Conservation (phyloP, 2,329 filamentous ascomycete genomes). For the Raffaelea albimanens region DNA sequence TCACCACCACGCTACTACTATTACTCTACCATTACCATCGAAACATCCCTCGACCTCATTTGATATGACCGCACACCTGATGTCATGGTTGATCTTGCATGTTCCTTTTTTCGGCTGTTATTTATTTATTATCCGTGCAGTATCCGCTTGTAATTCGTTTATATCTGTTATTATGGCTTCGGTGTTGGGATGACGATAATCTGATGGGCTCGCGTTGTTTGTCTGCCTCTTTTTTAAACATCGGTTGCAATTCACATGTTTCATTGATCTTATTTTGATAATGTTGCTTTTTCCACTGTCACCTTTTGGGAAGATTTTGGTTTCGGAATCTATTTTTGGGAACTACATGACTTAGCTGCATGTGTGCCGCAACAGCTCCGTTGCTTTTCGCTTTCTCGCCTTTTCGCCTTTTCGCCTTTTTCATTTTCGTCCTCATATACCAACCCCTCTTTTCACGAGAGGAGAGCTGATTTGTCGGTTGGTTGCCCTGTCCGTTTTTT, state of each 20-base stretch:
- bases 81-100: no score
- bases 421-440: background rate
- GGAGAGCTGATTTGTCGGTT: no score
- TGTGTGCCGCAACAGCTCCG: no score
- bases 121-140: background rate
- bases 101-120: constrained; percentile 13
- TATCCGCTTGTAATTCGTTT: background rate
- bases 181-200: background rate
- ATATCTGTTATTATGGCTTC: background rate
- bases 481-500: background rate
- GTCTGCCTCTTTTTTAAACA: background rate
- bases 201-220: background rate
- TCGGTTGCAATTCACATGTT: no score
- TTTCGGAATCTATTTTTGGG: no score
- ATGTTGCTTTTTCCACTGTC: background rate
- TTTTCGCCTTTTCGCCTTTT: background rate
- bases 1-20: no score
- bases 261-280: background rate
- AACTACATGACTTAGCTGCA: no score
- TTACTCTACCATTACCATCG: no score
- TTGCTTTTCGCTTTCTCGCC: no score
- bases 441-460: background rate
- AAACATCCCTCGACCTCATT: no score
- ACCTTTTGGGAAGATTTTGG: background rate
- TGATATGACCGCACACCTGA: no score